Conservation (phyloP, 768 basidiomycete species). For the Leccinum subtestaceum region DNA sequence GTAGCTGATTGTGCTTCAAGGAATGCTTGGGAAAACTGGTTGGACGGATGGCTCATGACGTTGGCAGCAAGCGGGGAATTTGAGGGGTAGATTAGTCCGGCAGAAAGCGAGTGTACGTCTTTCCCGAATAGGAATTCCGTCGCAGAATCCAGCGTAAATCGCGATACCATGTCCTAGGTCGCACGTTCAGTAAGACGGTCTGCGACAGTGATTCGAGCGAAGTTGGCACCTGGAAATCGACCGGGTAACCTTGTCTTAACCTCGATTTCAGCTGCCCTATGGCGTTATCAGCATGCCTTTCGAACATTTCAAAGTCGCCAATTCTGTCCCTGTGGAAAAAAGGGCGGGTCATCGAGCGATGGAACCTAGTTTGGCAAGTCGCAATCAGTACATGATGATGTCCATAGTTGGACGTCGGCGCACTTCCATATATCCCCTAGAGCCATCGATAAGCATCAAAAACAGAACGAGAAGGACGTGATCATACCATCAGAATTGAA, state of each 20-base stretch:
- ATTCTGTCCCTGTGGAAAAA: slow-evolving; percentile 57
- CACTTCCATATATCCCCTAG: slow-evolving; percentile 60
- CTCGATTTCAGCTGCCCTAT: slow-evolving; percentile 44
- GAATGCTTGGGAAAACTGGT: slow-evolving; percentile 49
- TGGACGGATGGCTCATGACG: slow-evolving; percentile 34
- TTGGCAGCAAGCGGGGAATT: slow-evolving; percentile 12
- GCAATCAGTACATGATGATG: neutral
- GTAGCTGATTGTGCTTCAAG: slow-evolving; percentile 43
- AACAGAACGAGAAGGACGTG: neutral
- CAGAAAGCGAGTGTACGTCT: slow-evolving; percentile 45
- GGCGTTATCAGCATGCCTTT: slow-evolving; percentile 46
- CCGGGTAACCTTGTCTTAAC: slow-evolving; percentile 43
- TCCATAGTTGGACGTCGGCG: neutral
- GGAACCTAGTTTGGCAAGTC: slow-evolving; percentile 39
- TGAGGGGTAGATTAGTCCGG: slow-evolving; percentile 47
- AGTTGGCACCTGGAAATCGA: slow-evolving; percentile 52
- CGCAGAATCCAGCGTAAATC: slow-evolving; percentile 60
- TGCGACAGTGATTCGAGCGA: neutral
- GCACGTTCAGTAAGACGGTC: neutral
- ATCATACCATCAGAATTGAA: slow-evolving; percentile 54
- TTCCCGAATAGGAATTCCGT: slow-evolving; percentile 57
- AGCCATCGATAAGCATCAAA: neutral
- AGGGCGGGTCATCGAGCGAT: slow-evolving; percentile 57
- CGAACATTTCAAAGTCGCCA: slow-evolving; percentile 54
- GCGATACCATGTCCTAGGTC: slow-evolving; percentile 46